Evolutionary conservation across 73 alveolate species (phyloP), one percentile per base, ranked within the genome.

Genomic region (Durusdinium trenchii): DNA sequence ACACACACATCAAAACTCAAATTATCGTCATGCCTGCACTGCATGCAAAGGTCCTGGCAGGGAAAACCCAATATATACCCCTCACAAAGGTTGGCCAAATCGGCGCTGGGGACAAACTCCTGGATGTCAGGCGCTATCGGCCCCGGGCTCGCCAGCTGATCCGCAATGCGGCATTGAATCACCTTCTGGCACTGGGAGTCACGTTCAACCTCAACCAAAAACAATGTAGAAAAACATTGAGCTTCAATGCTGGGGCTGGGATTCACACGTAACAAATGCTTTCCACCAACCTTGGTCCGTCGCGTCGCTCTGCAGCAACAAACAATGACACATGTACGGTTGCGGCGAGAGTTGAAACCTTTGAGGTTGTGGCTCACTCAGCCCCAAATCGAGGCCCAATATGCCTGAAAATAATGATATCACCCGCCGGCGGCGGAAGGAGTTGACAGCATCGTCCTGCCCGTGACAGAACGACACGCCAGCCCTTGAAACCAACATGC

Each of bases 331-430:
- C n/a, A n/a, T n/a, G n/a, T n/a, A n/a, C n/a, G n/a, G n/a, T n/a
- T n/a, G n/a, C 35, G 26, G 71, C 71, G 26, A 57, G 71, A 26
- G 14, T 18, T 28, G 83, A 16, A 35, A 35, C 43, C 43, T 16
- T 38, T 78, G 64, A 23, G 90, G 43, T 38, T 4, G 43, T 10
- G 40, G 90, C 64, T 78, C 84, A n/a, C 43, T 3, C 51, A 71
- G 7, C 52, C 64, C 90, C 64, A 78, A 46, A 38, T 78, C 90
- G 5, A 78, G 90, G 64, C 90, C 90, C 35, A 78, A 6, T 36
- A 78, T 62, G 14, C 90, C 90, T 7, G 90, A 45, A 28, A 78
- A 78, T 4, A 78, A 62, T 6, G 52, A 36, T 32, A 71, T 38
- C 36, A 32, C 47, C 35, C 51, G 48, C 36, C 84, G 84, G 32